Percentiles rank a stretch among this genome's conserved stretches.
These are phyloP conservation scores for Tricharina praecox DNA, from an alignment of 495 filamentous ascomycete genomes.

Conservation along the genomic window DNA sequence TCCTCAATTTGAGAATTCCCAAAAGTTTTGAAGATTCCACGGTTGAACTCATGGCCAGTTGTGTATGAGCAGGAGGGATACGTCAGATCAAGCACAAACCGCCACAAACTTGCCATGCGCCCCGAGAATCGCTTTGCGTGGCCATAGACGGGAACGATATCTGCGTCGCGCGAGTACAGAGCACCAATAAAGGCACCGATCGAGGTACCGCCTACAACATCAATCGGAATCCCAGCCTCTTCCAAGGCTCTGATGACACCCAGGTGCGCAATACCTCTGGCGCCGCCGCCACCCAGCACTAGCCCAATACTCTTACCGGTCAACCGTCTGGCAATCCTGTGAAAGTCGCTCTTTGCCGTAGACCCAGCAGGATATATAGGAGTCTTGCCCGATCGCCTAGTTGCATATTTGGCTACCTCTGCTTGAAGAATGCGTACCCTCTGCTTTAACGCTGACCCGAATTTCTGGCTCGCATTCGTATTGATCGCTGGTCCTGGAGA, in stretches of 20 bases:
- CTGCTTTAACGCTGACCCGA: slow-evolving; percentile 76
- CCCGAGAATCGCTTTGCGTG: slow-evolving; percentile 93
- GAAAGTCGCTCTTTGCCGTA: slow-evolving; percentile 90
- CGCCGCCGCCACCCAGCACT: slow-evolving; percentile 85
- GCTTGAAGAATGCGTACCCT: slow-evolving; percentile 88
- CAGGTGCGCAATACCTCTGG: slow-evolving; percentile 75
- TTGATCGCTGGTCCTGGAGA: slow-evolving; percentile 59
- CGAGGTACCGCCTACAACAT: slow-evolving; percentile 89
- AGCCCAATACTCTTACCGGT: slow-evolving; percentile 90
- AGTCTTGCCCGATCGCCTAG: slow-evolving; percentile 63
- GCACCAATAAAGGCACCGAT: slow-evolving; percentile 97
- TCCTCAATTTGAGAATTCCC: slow-evolving; percentile 94
- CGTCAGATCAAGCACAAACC: slow-evolving; percentile 85
- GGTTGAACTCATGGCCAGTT: slow-evolving; percentile 96
- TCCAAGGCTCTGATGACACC: slow-evolving; percentile 90
- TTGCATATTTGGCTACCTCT: slow-evolving; percentile 95
- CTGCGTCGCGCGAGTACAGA: slow-evolving; percentile 87
- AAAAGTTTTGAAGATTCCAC: slow-evolving; percentile 97
- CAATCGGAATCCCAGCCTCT: slow-evolving; percentile 89
- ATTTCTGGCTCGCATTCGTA: slow-evolving; percentile 38
- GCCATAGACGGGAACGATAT: slow-evolving; percentile 91
- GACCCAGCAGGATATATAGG: slow-evolving; percentile 82
- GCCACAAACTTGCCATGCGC: slow-evolving; percentile 93
- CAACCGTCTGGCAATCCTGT: slow-evolving; percentile 73
- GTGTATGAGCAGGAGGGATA: slow-evolving; percentile 89